A percentile compares a stretch with the other conserved stretches of the same genome.
Evolutionary conservation across 768 basidiomycete species (phyloP).

Genomic region (Termitomyces sp.): DNA sequence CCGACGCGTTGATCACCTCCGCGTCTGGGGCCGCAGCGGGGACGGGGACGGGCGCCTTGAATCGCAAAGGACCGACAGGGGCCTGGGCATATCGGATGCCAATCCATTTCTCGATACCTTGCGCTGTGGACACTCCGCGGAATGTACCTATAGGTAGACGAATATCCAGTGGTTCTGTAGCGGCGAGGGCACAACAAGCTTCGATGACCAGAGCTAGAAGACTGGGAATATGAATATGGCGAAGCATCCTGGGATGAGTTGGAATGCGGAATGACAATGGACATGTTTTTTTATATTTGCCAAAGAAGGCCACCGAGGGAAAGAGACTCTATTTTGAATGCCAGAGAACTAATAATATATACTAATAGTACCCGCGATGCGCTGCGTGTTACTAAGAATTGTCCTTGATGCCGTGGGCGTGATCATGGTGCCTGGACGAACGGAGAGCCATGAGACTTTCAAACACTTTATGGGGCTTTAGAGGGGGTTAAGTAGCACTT

Average conservation of each 20-base stretch:
- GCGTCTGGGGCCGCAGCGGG: slow-evolving; percentile 16
- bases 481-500: no score
- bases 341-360: no score
- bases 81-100: slow-evolving; percentile 57
- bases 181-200: neutral
- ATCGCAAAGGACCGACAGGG: slow-evolving; percentile 49
- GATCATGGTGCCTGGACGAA: no score
- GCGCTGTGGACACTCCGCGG: slow-evolving; percentile 34
- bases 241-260: neutral
- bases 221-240: neutral
- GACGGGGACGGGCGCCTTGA: slow-evolving; percentile 48
- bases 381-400: no score
- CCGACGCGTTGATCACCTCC: slow-evolving; percentile 33
- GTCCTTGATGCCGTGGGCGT: no score
- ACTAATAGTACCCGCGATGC: no score
- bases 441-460: no score
- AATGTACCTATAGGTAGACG: slow-evolving; percentile 38
- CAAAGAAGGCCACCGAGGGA: neutral
- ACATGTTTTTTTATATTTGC: neutral
- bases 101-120: slow-evolving; percentile 50
- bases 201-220: neutral
- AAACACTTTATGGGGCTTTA: no score
- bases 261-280: neutral
- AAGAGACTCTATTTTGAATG: slow-evolving; percentile 13
- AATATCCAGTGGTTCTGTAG: slow-evolving; percentile 25